Evolutionary conservation across 2,329 filamentous ascomycete genomes (phyloP).

Genomic region (Pleoardoris graminearum): DNA sequence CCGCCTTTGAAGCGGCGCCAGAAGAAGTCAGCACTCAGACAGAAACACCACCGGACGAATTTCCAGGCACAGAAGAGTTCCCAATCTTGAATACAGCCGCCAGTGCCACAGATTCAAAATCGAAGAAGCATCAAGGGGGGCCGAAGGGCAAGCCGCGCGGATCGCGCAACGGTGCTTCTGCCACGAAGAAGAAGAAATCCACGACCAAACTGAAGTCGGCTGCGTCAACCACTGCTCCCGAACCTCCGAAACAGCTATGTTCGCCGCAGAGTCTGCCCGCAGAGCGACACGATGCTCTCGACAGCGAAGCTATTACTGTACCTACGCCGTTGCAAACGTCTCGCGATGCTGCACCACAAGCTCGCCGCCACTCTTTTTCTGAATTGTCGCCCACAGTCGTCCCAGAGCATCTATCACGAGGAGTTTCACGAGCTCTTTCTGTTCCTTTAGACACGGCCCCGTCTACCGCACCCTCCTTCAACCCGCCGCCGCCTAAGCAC

Average conservation of each 20-base stretch:
- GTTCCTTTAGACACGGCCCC: slow-evolving; percentile 34
- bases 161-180: slow-evolving; percentile 39
- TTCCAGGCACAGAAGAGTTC: slow-evolving; percentile 13
- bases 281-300: slow-evolving; percentile 20
- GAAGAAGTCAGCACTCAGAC: slow-evolving; percentile 37
- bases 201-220: slow-evolving; percentile 39
- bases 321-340: slow-evolving; percentile 10
- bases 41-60: slow-evolving; percentile 48
- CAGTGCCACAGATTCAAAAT: slow-evolving; percentile 32
- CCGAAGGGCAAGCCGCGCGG: slow-evolving; percentile 53
- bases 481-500: slow-evolving; percentile 10
- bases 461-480: slow-evolving; percentile 16
- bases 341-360: slow-evolving; percentile 16
- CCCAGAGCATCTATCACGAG: neutral
- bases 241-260: slow-evolving; percentile 34
- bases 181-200: slow-evolving; percentile 47
- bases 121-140: slow-evolving; percentile 47
- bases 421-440: slow-evolving; percentile 31
- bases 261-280: slow-evolving; percentile 40
- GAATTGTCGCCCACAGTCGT: slow-evolving; percentile 11
- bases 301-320: slow-evolving; percentile 11
- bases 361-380: slow-evolving; percentile 40
- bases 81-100: slow-evolving; percentile 17
- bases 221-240: slow-evolving; percentile 18
- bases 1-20: slow-evolving; percentile 14